phyloP scores from a whole-genome alignment of 257 asterid species.

The Penstemon newberryi region DNA sequence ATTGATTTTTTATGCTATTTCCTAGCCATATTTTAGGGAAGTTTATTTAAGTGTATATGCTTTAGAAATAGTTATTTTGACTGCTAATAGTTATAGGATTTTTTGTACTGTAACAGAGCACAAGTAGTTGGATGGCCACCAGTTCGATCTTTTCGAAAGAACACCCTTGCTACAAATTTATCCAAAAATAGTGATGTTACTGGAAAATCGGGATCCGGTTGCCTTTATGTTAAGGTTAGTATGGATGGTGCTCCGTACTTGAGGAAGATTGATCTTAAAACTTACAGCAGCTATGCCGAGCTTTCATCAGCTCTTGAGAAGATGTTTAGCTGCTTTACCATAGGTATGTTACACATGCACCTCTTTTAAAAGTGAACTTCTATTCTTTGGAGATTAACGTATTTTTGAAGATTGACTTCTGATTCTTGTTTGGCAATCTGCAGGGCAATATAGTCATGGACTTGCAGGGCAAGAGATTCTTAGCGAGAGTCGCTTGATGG shows the following conservation, averaged over 20 bases:
- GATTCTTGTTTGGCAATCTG: not conserved
- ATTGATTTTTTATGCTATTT: not conserved
- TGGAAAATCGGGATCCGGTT: constrained; percentile 43
- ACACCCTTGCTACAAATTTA: constrained; percentile 46
- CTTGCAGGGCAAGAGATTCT: constrained; percentile 48
- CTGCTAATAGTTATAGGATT: constrained; percentile 6
- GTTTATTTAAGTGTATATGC: not conserved
- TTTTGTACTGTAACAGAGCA: constrained; percentile 48
- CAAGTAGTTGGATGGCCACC: constrained; percentile 97
- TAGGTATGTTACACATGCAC: constrained; percentile 40
- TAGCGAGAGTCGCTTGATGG: constrained; percentile 58
- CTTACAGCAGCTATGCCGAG: constrained; percentile 53
- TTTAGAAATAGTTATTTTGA: not conserved
- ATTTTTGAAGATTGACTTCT: not conserved
- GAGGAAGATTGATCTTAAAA: constrained; percentile 76
- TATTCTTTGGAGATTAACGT: not conserved
- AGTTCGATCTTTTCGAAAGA: constrained; percentile 76
- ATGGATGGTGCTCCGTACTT: constrained; percentile 93
- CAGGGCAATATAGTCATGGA: constrained; percentile 66
- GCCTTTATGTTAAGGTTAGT: constrained; percentile 77
- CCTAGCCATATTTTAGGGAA: not conserved
- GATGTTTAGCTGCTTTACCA: constrained; percentile 82
- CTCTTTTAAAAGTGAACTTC: not conserved
- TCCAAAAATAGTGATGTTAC: constrained; percentile 41
- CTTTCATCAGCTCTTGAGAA: constrained; percentile 78